Evolutionary conservation across 73 alveolate species (phyloP).

Genomic region (Stentor roeselii): DNA sequence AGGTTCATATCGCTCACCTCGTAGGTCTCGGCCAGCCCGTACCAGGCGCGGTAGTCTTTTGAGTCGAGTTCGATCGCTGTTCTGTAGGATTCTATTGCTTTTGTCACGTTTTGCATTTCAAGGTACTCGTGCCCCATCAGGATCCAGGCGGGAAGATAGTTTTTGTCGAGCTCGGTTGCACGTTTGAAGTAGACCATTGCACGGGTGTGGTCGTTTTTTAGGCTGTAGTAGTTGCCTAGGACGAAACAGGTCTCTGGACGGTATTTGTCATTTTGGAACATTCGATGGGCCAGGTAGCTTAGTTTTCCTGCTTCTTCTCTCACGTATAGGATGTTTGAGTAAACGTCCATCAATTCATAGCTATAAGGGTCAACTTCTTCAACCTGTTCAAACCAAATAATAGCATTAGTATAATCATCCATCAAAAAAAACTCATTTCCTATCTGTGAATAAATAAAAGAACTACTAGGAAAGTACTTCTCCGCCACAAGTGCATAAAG

Average conservation of each 20-base stretch:
- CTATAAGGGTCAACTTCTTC: slow-evolving; percentile 86
- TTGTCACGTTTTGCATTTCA: slow-evolving; percentile 92
- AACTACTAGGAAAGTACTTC: slow-evolving; percentile 52
- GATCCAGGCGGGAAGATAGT: slow-evolving; percentile 93
- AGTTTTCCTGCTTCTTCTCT: slow-evolving; percentile 94
- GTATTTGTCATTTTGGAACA: slow-evolving; percentile 91
- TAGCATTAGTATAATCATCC: slow-evolving; percentile 79
- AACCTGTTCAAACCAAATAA: slow-evolving; percentile 89
- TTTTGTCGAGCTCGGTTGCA: slow-evolving; percentile 87
- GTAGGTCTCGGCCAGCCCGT: slow-evolving; percentile 94
- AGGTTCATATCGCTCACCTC: slow-evolving; percentile 89
- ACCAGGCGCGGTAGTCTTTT: slow-evolving; percentile 94
- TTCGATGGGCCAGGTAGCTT: slow-evolving; percentile 88
- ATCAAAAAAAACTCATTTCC: not conserved
- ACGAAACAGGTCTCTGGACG: slow-evolving; percentile 98
- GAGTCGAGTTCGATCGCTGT: slow-evolving; percentile 98
- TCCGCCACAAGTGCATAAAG: slow-evolving; percentile 57
- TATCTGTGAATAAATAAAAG: not conserved
- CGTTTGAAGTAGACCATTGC: slow-evolving; percentile 94
- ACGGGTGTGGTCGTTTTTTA: slow-evolving; percentile 93
- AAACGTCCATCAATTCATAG: slow-evolving; percentile 92
- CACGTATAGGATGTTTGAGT: slow-evolving; percentile 90
- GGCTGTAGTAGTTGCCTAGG: slow-evolving; percentile 89
- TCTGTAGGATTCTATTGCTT: slow-evolving; percentile 94
- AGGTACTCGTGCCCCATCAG: slow-evolving; percentile 97